Conservation (phyloP, 352 stramenopile genomes). For the Globisporangium okanoganense region DNA sequence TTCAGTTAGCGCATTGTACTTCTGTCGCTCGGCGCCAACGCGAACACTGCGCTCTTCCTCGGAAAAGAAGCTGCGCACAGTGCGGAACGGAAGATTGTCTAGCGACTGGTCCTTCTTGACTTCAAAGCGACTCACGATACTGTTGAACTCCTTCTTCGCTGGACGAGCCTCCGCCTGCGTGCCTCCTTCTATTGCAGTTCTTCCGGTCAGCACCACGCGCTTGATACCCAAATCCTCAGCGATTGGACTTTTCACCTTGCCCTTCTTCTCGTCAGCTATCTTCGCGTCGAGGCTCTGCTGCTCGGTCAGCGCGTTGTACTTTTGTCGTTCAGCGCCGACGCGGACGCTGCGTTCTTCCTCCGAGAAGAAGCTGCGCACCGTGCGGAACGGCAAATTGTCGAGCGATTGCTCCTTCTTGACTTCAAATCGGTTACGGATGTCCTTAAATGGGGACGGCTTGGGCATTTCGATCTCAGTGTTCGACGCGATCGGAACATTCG, state of each 20-base stretch:
- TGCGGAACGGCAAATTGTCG: conserved; percentile 47
- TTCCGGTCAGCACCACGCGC: background rate
- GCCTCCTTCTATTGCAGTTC: background rate
- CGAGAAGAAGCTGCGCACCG: conserved; percentile 52
- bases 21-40: conserved; percentile 44
- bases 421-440: conserved; percentile 52
- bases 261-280: conserved; percentile 4
- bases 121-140: conserved; percentile 31
- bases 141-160: conserved; percentile 4
- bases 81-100: conserved; percentile 47
- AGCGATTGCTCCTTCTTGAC: conserved; percentile 44
- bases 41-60: conserved; percentile 37
- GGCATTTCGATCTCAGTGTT: conserved; percentile 28
- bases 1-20: conserved; percentile 50
- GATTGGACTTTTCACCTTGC: background rate
- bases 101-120: conserved; percentile 42
- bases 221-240: background rate
- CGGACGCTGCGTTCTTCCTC: conserved; percentile 39
- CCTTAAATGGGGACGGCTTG: conserved; percentile 26
- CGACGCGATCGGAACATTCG: conserved; percentile 4
- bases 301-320: conserved; percentile 45
- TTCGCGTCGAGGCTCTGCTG: conserved; percentile 32
- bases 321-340: conserved; percentile 45
- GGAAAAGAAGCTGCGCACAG: conserved; percentile 49
- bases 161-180: background rate